Percentiles rank a stretch among this genome's conserved stretches.
Conservation (phyloP, 345 rosid genomes). For the Eucalyptus paniculata region DNA sequence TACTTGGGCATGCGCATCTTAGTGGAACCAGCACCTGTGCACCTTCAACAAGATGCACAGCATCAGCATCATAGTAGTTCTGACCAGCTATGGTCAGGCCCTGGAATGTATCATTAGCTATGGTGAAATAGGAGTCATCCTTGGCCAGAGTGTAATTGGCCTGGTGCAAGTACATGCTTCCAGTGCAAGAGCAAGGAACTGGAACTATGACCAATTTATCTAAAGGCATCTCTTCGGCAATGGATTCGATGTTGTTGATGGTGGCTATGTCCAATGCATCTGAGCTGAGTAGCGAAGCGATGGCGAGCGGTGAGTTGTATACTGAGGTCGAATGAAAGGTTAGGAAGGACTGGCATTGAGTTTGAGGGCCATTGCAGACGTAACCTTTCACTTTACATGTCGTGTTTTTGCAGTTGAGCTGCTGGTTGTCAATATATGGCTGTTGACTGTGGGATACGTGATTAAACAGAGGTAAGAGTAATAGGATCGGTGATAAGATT, state of each 20-base stretch:
- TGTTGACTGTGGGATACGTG: neutral
- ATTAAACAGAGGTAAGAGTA: neutral
- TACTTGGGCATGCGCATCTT: constrained; percentile 8
- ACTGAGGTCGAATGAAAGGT: neutral
- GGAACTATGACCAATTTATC: constrained; percentile 1
- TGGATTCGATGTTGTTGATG: neutral
- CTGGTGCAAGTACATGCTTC: neutral
- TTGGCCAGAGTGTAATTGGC: neutral
- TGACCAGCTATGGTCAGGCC: neutral
- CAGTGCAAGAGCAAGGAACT: neutral
- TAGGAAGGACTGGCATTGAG: constrained; percentile 4
- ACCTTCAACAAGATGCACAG: neutral
- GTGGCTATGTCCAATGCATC: constrained; percentile 2
- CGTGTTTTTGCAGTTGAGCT: neutral
- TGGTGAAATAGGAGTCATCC: neutral
- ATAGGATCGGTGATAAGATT: neutral
- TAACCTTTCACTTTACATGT: neutral
- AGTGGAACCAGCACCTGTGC: neutral
- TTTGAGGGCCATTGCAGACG: neutral
- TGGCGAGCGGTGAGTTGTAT: neutral
- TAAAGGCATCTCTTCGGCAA: neutral
- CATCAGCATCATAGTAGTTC: neutral
- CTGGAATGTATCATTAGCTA: neutral
- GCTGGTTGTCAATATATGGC: neutral
- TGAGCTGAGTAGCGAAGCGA: constrained; percentile 5